Evolutionary conservation across 495 filamentous ascomycete species (phyloP).

Genomic region (Rhizodiscina lignyota): DNA sequence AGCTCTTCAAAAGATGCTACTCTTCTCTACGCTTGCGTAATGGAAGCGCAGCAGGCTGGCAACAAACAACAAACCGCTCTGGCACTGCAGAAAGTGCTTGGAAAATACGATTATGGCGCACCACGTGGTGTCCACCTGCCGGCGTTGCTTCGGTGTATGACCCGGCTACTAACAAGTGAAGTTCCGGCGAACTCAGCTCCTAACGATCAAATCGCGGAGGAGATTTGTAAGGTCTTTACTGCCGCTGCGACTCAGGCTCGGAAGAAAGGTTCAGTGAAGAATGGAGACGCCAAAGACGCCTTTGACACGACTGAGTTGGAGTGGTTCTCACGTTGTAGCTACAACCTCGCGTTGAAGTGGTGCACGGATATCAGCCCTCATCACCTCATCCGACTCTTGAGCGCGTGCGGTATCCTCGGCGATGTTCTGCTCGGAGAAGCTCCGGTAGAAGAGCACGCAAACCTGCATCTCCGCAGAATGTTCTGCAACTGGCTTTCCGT

Average conservation of each 20-base stretch:
- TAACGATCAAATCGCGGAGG: constrained; percentile 5
- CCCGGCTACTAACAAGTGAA: constrained; percentile 1
- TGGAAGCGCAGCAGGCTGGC: constrained; percentile 53
- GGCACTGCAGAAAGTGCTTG: constrained; percentile 40
- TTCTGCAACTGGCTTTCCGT: constrained; percentile 54
- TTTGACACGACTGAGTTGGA: constrained; percentile 37
- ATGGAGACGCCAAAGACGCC: constrained; percentile 15
- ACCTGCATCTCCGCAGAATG: constrained; percentile 40
- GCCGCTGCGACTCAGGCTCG: constrained; percentile 27
- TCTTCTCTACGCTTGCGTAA: constrained; percentile 58
- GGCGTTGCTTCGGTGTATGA: constrained; percentile 39
- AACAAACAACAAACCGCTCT: constrained; percentile 38
- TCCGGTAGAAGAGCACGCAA: constrained; percentile 21
- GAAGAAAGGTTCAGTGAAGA: not conserved
- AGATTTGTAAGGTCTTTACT: constrained; percentile 48
- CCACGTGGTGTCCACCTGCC: constrained; percentile 44
- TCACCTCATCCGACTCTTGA: constrained; percentile 37
- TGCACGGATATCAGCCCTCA: constrained; percentile 35
- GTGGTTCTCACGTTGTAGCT: constrained; percentile 68
- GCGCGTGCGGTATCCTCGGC: constrained; percentile 33
- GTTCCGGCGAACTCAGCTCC: not conserved
- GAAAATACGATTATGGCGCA: constrained; percentile 32
- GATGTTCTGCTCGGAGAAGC: constrained; percentile 35
- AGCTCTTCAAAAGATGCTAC: constrained; percentile 31
- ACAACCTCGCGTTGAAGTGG: constrained; percentile 52